Conservation (phyloP, 176 grass and related monocot species). For the Zoysia japonica region DNA sequence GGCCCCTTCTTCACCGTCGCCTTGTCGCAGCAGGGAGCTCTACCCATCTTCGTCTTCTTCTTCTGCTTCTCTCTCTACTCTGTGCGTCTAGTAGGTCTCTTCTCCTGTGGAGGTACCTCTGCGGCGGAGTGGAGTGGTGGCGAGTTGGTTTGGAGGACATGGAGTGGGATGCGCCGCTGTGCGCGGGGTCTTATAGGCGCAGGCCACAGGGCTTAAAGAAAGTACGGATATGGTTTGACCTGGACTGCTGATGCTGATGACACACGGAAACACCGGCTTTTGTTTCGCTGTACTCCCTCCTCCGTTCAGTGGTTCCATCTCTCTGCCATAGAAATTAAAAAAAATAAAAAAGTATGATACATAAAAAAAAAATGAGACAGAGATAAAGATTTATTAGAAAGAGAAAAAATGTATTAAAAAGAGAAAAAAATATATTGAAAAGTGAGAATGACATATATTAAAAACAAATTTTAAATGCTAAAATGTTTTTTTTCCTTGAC, state of each 20-base stretch:
- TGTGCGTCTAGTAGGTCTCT: neutral
- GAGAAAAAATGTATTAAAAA: too few relatives aligned
- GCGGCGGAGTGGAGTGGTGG: neutral
- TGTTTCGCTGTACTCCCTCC: constrained; percentile 9
- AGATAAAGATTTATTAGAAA: too few relatives aligned
- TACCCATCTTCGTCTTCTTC: constrained; percentile 56
- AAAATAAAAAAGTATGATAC: too few relatives aligned
- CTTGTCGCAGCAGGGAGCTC: constrained; percentile 93
- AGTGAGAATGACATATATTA: too few relatives aligned
- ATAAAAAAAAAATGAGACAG: too few relatives aligned
- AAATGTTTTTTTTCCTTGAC: too few relatives aligned
- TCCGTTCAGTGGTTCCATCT: too few relatives aligned
- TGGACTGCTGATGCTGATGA: constrained; percentile 57
- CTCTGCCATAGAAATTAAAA: too few relatives aligned
- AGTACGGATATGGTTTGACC: constrained; percentile 55
- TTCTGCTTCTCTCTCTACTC: neutral
- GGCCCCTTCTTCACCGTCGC: constrained; percentile 84
- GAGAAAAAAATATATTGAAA: too few relatives aligned
- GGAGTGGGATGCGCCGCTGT: constrained; percentile 30
- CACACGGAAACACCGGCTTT: constrained; percentile 35
- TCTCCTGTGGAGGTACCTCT: neutral
- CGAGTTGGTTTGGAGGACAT: constrained; percentile 49
- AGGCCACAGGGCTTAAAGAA: constrained; percentile 26
- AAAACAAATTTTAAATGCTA: too few relatives aligned
- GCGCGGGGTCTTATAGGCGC: constrained; percentile 55